Percentiles rank a stretch among this genome's conserved stretches.
Evolutionary conservation across 2,329 filamentous ascomycete species (phyloP).

Genomic region (Sclerotinia borealis): DNA sequence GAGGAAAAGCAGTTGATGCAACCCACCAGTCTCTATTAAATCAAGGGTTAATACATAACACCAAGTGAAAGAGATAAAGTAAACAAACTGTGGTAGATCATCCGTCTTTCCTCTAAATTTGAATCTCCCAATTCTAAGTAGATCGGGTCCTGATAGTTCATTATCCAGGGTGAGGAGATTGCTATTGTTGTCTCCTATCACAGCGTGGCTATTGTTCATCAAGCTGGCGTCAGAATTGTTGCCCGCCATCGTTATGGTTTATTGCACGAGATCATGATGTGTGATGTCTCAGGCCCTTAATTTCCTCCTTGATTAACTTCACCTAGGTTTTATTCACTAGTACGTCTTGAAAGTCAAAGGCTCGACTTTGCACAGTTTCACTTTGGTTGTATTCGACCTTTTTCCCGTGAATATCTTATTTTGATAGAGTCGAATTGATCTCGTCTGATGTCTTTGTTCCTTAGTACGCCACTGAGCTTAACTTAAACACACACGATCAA

Average conservation of each 20-base stretch:
- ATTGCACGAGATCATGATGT: not conserved
- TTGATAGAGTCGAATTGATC: not conserved
- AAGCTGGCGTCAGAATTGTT: not conserved
- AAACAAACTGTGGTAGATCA: constrained; percentile 32
- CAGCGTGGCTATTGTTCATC: not conserved
- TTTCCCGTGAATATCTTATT: not conserved
- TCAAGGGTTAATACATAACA: not conserved
- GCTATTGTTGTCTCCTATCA: not conserved
- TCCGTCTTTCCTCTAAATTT: constrained; percentile 32
- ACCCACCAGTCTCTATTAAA: constrained; percentile 36
- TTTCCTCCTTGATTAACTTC: not conserved
- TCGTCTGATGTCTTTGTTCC: not conserved
- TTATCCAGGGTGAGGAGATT: not conserved
- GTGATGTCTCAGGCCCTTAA: not conserved
- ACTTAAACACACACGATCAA: not conserved
- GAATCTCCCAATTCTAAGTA: constrained; percentile 28
- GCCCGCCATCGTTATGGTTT: not conserved
- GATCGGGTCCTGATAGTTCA: constrained; percentile 11
- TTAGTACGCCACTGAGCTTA: not conserved
- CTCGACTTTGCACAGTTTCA: not conserved
- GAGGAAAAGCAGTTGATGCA: constrained; percentile 42
- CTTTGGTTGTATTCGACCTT: not conserved
- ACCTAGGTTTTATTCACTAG: not conserved
- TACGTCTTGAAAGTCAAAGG: not conserved
- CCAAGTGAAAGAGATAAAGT: not conserved